These are phyloP conservation scores for Hysterangium stoloniferum DNA, from an alignment of 768 basidiomycete species.

Conservation along the genomic window DNA sequence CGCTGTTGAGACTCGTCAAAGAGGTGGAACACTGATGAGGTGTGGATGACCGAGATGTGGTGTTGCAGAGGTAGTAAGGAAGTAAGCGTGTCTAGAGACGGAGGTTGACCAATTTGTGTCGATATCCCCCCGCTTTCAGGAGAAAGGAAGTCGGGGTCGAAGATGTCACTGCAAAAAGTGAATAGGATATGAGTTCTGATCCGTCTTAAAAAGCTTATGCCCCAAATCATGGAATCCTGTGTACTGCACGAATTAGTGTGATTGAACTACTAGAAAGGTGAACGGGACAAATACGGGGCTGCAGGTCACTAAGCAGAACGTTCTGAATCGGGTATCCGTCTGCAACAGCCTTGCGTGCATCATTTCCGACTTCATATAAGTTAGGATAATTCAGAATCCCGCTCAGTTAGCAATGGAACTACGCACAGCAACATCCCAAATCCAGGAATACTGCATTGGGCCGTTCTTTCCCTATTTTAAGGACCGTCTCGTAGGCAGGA, in stretches of 20 bases:
- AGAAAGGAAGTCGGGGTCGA: conserved; percentile 7
- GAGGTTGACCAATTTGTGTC: background rate
- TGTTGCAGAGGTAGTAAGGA: conserved; percentile 13
- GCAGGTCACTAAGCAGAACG: conserved; percentile 12
- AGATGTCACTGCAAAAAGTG: conserved; percentile 13
- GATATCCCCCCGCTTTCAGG: background rate
- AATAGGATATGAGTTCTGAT: conserved; percentile 9
- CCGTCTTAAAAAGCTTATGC: conserved; percentile 14
- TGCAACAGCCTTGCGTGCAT: conserved; percentile 11
- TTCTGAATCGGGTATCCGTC: conserved; percentile 14
- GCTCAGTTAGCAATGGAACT: background rate
- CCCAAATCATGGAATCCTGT: conserved; percentile 16
- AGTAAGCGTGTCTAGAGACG: conserved; percentile 7
- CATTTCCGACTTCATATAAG: conserved; percentile 9
- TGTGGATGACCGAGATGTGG: conserved; percentile 14
- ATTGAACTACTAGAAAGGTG: background rate
- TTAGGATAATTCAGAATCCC: conserved; percentile 18
- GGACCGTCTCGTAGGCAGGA: conserved; percentile 19
- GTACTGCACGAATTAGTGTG: background rate
- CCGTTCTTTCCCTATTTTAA: conserved; percentile 31
- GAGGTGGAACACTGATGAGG: conserved; percentile 18
- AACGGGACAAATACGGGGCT: background rate
- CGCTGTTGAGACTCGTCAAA: conserved; percentile 14
- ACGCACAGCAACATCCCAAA: conserved; percentile 37
- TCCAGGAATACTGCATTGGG: conserved; percentile 34